Percentiles rank a stretch among this genome's conserved stretches.
Conservation (phyloP, 2,329 filamentous ascomycete species). For the Cordyceps tenuipes region DNA sequence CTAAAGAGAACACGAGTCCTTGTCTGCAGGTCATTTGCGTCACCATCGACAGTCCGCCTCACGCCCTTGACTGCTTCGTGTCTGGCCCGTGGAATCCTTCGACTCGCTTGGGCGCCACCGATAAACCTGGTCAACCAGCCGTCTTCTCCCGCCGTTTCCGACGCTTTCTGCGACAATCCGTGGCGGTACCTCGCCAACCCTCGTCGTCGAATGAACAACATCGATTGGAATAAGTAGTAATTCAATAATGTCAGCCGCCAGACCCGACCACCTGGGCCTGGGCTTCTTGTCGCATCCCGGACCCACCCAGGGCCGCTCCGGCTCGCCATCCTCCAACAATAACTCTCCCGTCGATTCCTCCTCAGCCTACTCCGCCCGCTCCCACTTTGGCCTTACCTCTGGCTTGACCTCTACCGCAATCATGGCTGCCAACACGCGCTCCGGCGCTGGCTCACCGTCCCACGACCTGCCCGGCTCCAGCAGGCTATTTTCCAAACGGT, state of each 20-base stretch:
- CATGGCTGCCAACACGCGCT: conserved; percentile 55
- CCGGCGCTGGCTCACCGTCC: conserved; percentile 91
- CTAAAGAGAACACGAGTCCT: background rate
- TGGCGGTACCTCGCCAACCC: background rate
- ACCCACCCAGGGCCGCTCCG: conserved; percentile 56
- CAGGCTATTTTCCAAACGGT: conserved; percentile 90
- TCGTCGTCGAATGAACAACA: background rate
- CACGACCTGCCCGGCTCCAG: conserved; percentile 69
- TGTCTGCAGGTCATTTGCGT: background rate
- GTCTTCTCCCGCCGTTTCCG: background rate
- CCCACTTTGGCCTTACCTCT: conserved; percentile 63
- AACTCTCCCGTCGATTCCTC: conserved; percentile 69
- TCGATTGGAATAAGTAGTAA: conserved; percentile 6
- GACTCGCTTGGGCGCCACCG: background rate
- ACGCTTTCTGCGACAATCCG: background rate
- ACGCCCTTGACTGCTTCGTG: background rate
- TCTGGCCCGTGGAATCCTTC: background rate
- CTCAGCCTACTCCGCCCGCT: conserved; percentile 54
- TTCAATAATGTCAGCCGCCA: conserved; percentile 85
- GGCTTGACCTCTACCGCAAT: conserved; percentile 50
- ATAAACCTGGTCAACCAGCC: background rate
- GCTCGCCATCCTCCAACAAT: conserved; percentile 69
- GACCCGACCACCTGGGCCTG: conserved; percentile 79
- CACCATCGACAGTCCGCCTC: background rate
- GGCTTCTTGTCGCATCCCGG: conserved; percentile 67